Evolutionary conservation across 2,329 filamentous ascomycete species (phyloP), one percentile per base, ranked within the genome.

Genomic region (Colletotrichum lentis): DNA sequence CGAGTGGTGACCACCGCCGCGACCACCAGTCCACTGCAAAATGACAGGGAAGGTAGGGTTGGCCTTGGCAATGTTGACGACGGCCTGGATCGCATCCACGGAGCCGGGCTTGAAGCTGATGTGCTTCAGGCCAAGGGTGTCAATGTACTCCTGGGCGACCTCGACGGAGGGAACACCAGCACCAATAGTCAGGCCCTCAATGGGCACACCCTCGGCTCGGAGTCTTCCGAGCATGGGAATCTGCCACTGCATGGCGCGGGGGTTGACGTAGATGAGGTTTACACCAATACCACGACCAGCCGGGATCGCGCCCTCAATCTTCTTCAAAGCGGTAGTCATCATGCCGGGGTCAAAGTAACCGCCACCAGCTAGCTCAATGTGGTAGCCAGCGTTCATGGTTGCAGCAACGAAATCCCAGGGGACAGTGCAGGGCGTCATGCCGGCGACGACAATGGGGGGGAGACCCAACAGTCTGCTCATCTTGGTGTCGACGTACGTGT

Each of bases 71-170:
- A 97, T 94, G 79, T 96, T 96, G 80, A 97, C 91, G 67, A 96
- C 92, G 39, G 91, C 84, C 77, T 97, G 93, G 70, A 97, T 97
- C 3, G 91, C 92, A 71, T 97, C 92, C 56, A 91, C 85, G 18
- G 94, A 97, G 69, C 94, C 94, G 37, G 94, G 94, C 84, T 97
- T 97, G 86, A 97, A 97, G 35, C 90, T 86, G 73, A 97, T 97
- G 79, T 97, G 93, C 83, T 97, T 96, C 69, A 97, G 86, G 14
- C 93, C 94, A 14, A 97, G 86, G 0, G 94, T 98, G 80, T 94
- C 88, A 72, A 97, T 97, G 80, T 97, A 97, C 77, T 96, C 93
- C 75, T 96, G 91, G 24, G 94, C 93, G 67, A 97, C 92, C 77
- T 97, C 94, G 65, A 97, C 92, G 0, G 94, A 97, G 5, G 94